phyloP scores from a whole-genome alignment of 148 eudicot genomes.

The Tetragonia tetragonoides region DNA sequence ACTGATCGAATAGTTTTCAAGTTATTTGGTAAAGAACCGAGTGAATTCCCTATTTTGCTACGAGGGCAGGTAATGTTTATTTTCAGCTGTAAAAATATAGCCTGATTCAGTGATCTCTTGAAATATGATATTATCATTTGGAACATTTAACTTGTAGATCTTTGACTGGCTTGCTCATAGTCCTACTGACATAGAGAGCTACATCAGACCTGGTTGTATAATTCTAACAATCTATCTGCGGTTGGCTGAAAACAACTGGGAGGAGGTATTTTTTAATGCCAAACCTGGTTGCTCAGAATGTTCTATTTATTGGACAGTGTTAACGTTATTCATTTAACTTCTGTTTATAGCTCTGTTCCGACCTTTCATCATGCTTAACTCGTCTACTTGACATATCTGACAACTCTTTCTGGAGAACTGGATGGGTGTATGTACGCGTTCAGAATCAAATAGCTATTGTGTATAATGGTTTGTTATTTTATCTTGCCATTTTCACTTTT shows the following conservation, averaged over 20 bases:
- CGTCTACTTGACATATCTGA: constrained; percentile 55
- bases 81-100: background rate
- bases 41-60: constrained; percentile 59
- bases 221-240: constrained; percentile 69
- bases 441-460: constrained; percentile 58
- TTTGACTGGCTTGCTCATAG: constrained; percentile 84
- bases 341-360: constrained; percentile 47
- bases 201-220: constrained; percentile 88
- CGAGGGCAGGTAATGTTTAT: constrained; percentile 59
- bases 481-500: background rate
- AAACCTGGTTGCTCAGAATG: background rate
- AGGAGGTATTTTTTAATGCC: constrained; percentile 48
- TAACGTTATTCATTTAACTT: constrained; percentile 16
- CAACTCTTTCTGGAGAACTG: constrained; percentile 74
- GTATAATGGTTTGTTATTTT: constrained; percentile 53
- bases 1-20: constrained; percentile 87
- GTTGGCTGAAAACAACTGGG: constrained; percentile 62
- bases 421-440: constrained; percentile 79
- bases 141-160: constrained; percentile 44
- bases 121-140: background rate
- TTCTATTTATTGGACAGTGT: background rate
- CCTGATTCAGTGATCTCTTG: background rate
- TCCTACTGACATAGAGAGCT: constrained; percentile 87
- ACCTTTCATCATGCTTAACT: constrained; percentile 53
- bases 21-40: constrained; percentile 90